Evolutionary conservation across 768 basidiomycete genomes (phyloP).

Genomic region (Rhizopogon vesiculosus): DNA sequence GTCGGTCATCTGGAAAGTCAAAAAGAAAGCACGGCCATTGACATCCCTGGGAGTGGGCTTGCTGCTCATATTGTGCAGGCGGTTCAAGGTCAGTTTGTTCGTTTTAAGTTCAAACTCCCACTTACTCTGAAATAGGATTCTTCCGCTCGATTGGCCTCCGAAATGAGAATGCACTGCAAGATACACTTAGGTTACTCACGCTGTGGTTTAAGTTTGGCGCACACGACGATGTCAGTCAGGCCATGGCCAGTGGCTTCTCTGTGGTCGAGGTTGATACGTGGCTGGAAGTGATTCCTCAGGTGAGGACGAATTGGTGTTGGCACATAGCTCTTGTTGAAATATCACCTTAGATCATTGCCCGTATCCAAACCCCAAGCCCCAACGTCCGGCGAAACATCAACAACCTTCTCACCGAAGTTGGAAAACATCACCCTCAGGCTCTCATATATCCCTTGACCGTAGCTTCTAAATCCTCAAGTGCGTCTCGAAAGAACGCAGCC

Average conservation of each 20-base stretch:
- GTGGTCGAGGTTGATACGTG: slow-evolving; percentile 95
- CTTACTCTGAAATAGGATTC: slow-evolving; percentile 55
- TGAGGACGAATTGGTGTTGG: slow-evolving; percentile 23
- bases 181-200: slow-evolving; percentile 87
- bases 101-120: no score
- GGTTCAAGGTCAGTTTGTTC: slow-evolving; percentile 60
- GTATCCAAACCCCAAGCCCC: slow-evolving; percentile 89
- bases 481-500: slow-evolving; percentile 77
- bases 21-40: slow-evolving; percentile 47
- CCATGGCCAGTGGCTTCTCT: slow-evolving; percentile 83
- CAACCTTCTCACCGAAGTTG: slow-evolving; percentile 84
- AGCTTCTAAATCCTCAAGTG: slow-evolving; percentile 92
- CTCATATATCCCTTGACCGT: slow-evolving; percentile 95
- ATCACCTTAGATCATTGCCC: slow-evolving; percentile 80
- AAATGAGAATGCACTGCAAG: slow-evolving; percentile 89
- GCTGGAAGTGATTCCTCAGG: slow-evolving; percentile 98
- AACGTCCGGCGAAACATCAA: slow-evolving; percentile 89
- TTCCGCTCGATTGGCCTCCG: slow-evolving; percentile 92
- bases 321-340: not conserved
- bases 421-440: slow-evolving; percentile 96
- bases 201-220: slow-evolving; percentile 98
- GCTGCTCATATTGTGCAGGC: slow-evolving; percentile 87
- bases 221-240: slow-evolving; percentile 83
- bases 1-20: slow-evolving; percentile 75
- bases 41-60: slow-evolving; percentile 58